Conservation (phyloP, 2,329 filamentous ascomycete genomes). For the Fusarium sp. region DNA sequence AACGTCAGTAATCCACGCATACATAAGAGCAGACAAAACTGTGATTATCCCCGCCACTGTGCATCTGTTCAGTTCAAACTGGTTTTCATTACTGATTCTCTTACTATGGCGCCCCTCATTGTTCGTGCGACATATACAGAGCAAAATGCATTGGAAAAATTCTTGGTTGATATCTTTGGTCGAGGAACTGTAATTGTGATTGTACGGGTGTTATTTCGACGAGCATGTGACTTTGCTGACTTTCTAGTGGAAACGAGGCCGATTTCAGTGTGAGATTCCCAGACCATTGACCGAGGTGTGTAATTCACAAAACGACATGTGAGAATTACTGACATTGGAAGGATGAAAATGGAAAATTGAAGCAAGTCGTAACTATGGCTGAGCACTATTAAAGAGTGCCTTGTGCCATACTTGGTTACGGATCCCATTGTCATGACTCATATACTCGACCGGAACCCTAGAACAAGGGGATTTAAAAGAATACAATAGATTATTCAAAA, state of each 20-base stretch:
- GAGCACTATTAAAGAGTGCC: not conserved
- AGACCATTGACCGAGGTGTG: slow-evolving; percentile 9
- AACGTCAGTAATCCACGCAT: too few species aligned
- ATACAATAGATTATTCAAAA: too few species aligned
- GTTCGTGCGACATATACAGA: slow-evolving; percentile 8
- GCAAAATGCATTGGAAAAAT: slow-evolving; percentile 6
- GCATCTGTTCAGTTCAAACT: too few species aligned
- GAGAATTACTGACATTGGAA: not conserved
- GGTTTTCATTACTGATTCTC: too few species aligned
- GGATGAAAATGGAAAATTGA: not conserved
- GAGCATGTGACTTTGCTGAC: too few species aligned
- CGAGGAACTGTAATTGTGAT: not conserved
- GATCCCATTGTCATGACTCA: not conserved
- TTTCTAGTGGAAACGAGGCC: slow-evolving; percentile 7
- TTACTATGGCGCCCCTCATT: not conserved
- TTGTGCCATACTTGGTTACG: not conserved
- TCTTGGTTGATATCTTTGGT: slow-evolving; percentile 1
- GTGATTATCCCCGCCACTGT: too few species aligned
- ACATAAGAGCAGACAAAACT: too few species aligned
- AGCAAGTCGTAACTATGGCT: not conserved
- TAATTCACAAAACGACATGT: not conserved
- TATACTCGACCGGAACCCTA: too few species aligned
- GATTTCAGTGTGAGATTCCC: slow-evolving; percentile 7
- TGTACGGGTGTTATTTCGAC: not conserved
- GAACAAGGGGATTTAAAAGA: too few species aligned